phyloP scores from a whole-genome alignment of 768 basidiomycete genomes.

The Porpolomopsis calyptriformis region DNA sequence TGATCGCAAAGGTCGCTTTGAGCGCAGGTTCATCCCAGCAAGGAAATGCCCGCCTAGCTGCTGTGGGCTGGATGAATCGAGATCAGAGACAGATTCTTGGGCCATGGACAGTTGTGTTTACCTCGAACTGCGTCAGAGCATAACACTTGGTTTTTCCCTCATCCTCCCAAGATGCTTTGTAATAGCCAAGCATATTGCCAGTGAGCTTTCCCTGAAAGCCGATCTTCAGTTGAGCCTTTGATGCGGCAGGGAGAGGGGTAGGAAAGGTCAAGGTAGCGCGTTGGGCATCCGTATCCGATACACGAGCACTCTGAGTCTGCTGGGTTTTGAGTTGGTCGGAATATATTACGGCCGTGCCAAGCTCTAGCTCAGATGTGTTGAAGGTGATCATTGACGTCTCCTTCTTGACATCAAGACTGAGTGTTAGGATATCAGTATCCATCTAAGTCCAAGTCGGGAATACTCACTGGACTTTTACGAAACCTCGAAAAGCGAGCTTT shows the following conservation, averaged over 20 bases:
- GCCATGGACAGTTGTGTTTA: constrained; percentile 14
- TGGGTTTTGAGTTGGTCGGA: constrained; percentile 43
- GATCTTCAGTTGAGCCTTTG: constrained; percentile 61
- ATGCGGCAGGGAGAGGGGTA: constrained; percentile 47
- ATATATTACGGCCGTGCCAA: constrained; percentile 46
- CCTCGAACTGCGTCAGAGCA: constrained; percentile 86
- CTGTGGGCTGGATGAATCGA: constrained; percentile 50
- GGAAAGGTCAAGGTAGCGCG: constrained; percentile 54
- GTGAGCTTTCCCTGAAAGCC: constrained; percentile 61
- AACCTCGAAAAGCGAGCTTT: constrained; percentile 63
- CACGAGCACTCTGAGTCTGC: constrained; percentile 34
- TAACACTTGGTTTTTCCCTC: constrained; percentile 58
- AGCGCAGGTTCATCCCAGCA: constrained; percentile 91
- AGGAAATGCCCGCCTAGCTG: constrained; percentile 73
- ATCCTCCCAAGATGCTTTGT: constrained; percentile 54
- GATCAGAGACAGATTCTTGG: constrained; percentile 1
- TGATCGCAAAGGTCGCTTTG: constrained; percentile 73
- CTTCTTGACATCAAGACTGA: constrained; percentile 53
- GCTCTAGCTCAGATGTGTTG: constrained; percentile 50
- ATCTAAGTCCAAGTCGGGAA: too few species aligned
- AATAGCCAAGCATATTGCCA: constrained; percentile 74
- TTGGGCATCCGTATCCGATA: constrained; percentile 52
- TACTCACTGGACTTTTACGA: constrained; percentile 60
- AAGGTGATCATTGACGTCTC: constrained; percentile 54
- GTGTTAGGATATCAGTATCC: too few species aligned